Conservation (phyloP, 2,329 filamentous ascomycete species). For the Penicillium sp. region DNA sequence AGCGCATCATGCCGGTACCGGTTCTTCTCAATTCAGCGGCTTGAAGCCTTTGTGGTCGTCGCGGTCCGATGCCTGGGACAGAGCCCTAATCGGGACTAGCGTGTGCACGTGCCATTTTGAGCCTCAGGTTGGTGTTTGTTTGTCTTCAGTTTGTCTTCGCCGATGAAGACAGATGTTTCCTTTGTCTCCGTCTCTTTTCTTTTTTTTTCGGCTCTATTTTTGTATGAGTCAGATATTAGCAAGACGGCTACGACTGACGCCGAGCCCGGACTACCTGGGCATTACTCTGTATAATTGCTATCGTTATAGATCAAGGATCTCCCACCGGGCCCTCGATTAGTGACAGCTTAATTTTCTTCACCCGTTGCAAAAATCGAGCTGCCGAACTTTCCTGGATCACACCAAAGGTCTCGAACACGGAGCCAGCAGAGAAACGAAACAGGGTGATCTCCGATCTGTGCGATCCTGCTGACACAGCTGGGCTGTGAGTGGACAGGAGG, state of each 20-base stretch:
- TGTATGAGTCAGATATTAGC: too few species aligned
- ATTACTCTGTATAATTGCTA: neutral
- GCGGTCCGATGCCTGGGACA: conserved; percentile 19
- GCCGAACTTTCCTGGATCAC: conserved; percentile 9
- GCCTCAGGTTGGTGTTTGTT: conserved; percentile 15
- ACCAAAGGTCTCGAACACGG: conserved; percentile 8
- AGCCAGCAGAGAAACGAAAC: conserved; percentile 3
- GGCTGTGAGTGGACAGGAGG: conserved; percentile 19
- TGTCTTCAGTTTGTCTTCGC: neutral
- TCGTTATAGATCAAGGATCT: neutral
- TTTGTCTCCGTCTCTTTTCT: neutral
- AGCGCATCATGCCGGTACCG: conserved; percentile 19
- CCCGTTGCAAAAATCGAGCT: conserved; percentile 2
- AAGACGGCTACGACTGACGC: too few species aligned
- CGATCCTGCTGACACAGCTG: conserved; percentile 21
- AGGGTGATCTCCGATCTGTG: conserved; percentile 20
- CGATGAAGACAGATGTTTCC: neutral
- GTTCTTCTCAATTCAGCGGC: neutral
- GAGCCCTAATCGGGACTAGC: conserved; percentile 16
- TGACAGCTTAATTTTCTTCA: conserved; percentile 5
- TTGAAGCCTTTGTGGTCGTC: neutral
- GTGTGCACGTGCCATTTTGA: conserved; percentile 11
- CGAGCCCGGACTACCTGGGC: too few species aligned
- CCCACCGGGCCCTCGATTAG: neutral
- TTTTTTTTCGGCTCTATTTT: neutral